These are phyloP conservation scores for Thielaviopsis cerberus DNA, from an alignment of 2,329 filamentous ascomycete species.

Conservation along the genomic window DNA sequence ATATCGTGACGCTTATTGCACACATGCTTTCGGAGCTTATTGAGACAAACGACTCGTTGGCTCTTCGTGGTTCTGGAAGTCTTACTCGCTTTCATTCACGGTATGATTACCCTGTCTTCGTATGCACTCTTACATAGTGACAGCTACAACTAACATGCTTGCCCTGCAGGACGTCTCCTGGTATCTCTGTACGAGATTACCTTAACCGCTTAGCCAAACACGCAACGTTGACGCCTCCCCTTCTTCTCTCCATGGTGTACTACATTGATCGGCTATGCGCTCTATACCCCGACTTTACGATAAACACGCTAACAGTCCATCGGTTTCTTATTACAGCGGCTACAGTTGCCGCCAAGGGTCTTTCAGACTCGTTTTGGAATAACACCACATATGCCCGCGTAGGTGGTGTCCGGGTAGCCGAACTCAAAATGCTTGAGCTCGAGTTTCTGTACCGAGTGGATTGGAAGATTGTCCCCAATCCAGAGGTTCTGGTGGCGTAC, in stretches of 20 bases:
- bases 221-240: constrained; percentile 77
- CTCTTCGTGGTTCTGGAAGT: constrained; percentile 52
- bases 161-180: constrained; percentile 44
- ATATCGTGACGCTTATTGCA: constrained; percentile 76
- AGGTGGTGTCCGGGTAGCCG: constrained; percentile 74
- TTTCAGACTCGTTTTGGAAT: constrained; percentile 96
- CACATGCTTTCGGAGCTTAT: constrained; percentile 95
- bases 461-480: constrained; percentile 92
- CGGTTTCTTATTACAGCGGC: constrained; percentile 91
- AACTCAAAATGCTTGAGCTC: constrained; percentile 77
- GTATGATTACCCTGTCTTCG: constrained; percentile 25
- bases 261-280: constrained; percentile 92
- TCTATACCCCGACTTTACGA: constrained; percentile 83
- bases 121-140: not conserved
- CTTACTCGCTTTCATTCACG: constrained; percentile 90
- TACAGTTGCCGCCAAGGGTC: constrained; percentile 84
- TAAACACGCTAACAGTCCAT: constrained; percentile 90
- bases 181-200: constrained; percentile 88
- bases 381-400: constrained; percentile 92
- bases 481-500: constrained; percentile 83
- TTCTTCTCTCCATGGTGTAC: constrained; percentile 96
- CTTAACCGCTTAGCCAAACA: constrained; percentile 82
- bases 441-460: constrained; percentile 85
- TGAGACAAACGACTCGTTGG: constrained; percentile 73
- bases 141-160: not conserved